Conservation (phyloP, 108 stramenopile genomes). For the Cylindrotheca closterium region DNA sequence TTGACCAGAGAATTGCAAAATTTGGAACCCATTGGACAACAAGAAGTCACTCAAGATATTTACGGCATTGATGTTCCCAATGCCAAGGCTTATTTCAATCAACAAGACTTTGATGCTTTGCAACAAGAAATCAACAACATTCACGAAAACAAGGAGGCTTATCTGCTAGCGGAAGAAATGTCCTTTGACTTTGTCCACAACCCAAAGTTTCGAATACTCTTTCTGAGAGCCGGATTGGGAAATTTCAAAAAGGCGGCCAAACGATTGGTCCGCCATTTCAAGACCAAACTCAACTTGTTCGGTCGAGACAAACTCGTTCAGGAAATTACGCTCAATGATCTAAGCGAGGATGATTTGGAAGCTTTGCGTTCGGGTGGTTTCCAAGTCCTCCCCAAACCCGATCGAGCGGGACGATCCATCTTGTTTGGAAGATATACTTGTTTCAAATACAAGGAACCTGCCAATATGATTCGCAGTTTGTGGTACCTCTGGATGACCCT, state of each 20-base stretch:
- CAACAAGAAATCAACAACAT: constrained; percentile 3
- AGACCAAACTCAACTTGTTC: constrained; percentile 18
- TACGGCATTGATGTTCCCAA: constrained; percentile 21
- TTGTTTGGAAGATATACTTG: constrained; percentile 25
- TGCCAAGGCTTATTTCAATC: neutral
- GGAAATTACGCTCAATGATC: constrained; percentile 18
- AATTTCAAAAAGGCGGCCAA: constrained; percentile 28
- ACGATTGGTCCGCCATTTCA: constrained; percentile 22
- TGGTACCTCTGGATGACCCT: constrained; percentile 36
- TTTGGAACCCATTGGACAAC: constrained; percentile 8
- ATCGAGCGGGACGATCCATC: constrained; percentile 30
- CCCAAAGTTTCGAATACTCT: constrained; percentile 20
- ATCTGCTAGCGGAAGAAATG: constrained; percentile 1
- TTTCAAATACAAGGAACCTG: constrained; percentile 11
- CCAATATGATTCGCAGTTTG: constrained; percentile 25
- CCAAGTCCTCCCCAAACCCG: constrained; percentile 25
- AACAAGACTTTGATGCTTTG: neutral
- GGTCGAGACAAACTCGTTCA: constrained; percentile 19
- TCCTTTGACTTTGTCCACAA: neutral
- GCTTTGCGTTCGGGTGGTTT: constrained; percentile 25
- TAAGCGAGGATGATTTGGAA: constrained; percentile 18
- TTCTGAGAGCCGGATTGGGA: constrained; percentile 18
- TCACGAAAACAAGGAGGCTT: constrained; percentile 4
- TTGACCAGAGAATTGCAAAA: constrained; percentile 17
- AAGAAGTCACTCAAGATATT: constrained; percentile 24